Evolutionary conservation across 2,329 filamentous ascomycete species (phyloP).

Genomic region (Fusarium pseudonygamai): DNA sequence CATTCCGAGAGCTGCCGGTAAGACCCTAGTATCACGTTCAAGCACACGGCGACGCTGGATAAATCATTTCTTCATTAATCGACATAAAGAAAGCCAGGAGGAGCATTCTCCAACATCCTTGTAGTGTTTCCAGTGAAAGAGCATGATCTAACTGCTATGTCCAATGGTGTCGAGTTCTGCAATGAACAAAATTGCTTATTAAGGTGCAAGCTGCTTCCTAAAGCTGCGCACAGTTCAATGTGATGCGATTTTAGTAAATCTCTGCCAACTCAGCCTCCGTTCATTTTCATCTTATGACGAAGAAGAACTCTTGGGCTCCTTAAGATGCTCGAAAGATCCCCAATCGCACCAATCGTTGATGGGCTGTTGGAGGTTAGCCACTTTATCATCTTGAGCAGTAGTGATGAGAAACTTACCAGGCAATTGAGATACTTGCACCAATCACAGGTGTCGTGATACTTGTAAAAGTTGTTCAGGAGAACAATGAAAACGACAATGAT

Average conservation of each 20-base stretch:
- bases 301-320: background rate
- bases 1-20: background rate
- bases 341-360: constrained; percentile 75
- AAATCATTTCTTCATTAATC: constrained; percentile 34
- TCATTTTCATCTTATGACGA: background rate
- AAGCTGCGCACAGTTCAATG: background rate
- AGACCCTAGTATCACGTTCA: background rate
- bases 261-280: background rate
- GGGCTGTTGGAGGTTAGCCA: constrained; percentile 55
- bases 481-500: constrained; percentile 87
- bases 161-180: constrained; percentile 49
- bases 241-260: background rate
- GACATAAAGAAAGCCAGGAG: constrained; percentile 7
- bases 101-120: background rate
- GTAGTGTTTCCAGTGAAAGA: constrained; percentile 7
- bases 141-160: constrained; percentile 11
- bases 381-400: background rate
- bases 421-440: constrained; percentile 99
- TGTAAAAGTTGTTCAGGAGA: constrained; percentile 91
- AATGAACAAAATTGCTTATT: constrained; percentile 31
- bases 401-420: constrained; percentile 71
- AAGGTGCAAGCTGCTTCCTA: constrained; percentile 20
- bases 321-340: constrained; percentile 48
- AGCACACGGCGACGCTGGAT: background rate
- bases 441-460: constrained; percentile 72